phyloP scores from a whole-genome alignment of 1,284 basidiomycete species.

The Ustilago esculenta region DNA sequence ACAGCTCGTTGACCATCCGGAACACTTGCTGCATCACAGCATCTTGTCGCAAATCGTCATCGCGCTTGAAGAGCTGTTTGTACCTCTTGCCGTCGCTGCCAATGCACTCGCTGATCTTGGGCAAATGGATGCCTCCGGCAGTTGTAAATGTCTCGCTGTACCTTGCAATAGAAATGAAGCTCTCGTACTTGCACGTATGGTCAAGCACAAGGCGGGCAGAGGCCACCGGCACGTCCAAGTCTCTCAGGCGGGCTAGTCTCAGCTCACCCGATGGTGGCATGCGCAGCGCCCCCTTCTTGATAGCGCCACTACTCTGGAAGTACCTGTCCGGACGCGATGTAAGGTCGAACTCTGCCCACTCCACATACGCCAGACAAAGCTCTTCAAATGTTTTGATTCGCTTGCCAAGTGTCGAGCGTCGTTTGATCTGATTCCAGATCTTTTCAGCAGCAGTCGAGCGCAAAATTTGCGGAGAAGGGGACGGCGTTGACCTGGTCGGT shows the following conservation, averaged over 20 bases:
- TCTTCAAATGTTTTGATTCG: conserved; percentile 74
- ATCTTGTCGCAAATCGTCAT: conserved; percentile 90
- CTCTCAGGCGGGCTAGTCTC: conserved; percentile 27
- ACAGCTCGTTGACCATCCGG: conserved; percentile 82
- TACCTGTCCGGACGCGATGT: conserved; percentile 49
- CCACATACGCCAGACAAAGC: conserved; percentile 78
- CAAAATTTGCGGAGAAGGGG: conserved; percentile 30
- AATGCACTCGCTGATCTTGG: conserved; percentile 80
- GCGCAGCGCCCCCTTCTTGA: conserved; percentile 39
- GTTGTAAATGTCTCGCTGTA: conserved; percentile 71
- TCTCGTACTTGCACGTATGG: conserved; percentile 71
- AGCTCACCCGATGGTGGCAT: conserved; percentile 41
- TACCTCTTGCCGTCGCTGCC: conserved; percentile 78
- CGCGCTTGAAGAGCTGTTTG: conserved; percentile 92
- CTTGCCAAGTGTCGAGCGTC: conserved; percentile 67
- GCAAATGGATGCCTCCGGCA: conserved; percentile 83
- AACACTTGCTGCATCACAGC: conserved; percentile 99
- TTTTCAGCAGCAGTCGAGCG: conserved; percentile 76
- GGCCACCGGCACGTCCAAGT: conserved; percentile 74
- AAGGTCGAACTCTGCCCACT: conserved; percentile 80
- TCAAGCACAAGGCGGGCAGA: conserved; percentile 81
- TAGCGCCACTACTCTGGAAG: conserved; percentile 28
- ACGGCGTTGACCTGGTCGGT: background rate
- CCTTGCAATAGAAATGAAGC: conserved; percentile 76
- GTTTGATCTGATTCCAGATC: conserved; percentile 75